phyloP scores from a whole-genome alignment of 257 asterid genomes.

The Solanum chiquidenum region DNA sequence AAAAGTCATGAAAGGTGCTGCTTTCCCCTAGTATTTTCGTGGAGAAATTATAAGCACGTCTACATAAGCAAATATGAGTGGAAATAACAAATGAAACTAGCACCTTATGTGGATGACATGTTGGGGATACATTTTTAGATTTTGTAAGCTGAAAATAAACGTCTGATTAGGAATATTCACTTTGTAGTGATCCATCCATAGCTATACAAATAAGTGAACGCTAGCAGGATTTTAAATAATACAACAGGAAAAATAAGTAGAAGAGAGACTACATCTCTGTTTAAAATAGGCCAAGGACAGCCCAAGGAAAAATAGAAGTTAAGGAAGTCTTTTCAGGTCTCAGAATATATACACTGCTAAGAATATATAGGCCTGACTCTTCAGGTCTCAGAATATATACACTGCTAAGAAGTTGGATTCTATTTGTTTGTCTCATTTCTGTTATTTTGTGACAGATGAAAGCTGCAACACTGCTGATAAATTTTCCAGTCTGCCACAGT shows the following conservation, averaged over 20 bases:
- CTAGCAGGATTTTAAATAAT: background rate
- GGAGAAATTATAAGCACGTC: background rate
- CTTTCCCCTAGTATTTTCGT: background rate
- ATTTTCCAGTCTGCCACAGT: conserved; percentile 2
- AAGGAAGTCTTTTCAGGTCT: background rate
- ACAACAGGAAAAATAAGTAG: background rate
- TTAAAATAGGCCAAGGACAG: background rate
- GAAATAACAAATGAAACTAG: background rate
- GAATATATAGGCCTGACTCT: background rate
- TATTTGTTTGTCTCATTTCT: background rate
- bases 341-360: background rate
- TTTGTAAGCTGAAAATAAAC: background rate
- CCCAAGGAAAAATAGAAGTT: background rate
- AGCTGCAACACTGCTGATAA: conserved; percentile 13
- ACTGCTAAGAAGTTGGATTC: background rate
- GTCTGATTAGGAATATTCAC: background rate
- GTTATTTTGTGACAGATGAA: conserved; percentile 30
- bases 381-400: background rate
- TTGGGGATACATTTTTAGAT: background rate
- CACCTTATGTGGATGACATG: background rate
- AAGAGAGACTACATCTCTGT: background rate
- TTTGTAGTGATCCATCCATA: background rate
- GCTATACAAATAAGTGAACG: background rate
- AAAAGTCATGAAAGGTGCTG: conserved; percentile 49
- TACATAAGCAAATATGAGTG: background rate